Evolutionary conservation across 257 asterid genomes (phyloP), one percentile per base, ranked within the genome.

Genomic region (Nicotiana attenuata): DNA sequence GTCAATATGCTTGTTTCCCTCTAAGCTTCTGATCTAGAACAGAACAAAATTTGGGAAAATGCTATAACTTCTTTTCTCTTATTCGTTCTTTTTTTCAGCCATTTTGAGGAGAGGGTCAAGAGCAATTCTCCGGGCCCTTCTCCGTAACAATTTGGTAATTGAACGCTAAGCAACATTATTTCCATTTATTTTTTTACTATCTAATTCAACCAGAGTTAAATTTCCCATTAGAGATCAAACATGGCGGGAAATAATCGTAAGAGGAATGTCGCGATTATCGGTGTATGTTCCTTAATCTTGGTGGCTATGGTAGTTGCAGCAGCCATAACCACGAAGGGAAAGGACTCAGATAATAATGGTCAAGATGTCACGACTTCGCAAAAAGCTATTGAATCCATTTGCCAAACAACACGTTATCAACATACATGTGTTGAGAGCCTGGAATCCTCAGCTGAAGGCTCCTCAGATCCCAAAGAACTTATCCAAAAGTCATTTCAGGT

Each of bases 391-490:
- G 29, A 90, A 10, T 83, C 86, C 81, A 77, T 96, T 1, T 96
- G 98, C 81, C 89, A 87, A 5, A 86, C 92, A 0, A 96, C 99
- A 0, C 95, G 89, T 41, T 94, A 96, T 81, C 87, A 92, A 22
- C 60, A 87, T 0, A 76, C 96, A 0, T 96, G 99, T 8, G 65
- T 88, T 5, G 81, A 84, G 4, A 91, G 91, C 80, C 89, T 96
- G 10, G 83, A 82, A 6, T 31, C 87, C 20, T 63, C 91, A 0
- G 91, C 87, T 0, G 84, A 65, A 13, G 82, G 85, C 85, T 78
- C 91, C 64, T 83, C 88, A 77, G 92, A 94, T 84, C 97, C 98
- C 1, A 92, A 90, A 60, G 90, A 92, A 24, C 95, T 96, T 56
- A 89, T 94, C 14, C 84, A 85, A 84, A 81, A 81, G 4, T 93